Evolutionary conservation across 352 stramenopile species (phyloP), one percentile per base, ranked within the genome.

Genomic region (Phytopythium delawarense): DNA sequence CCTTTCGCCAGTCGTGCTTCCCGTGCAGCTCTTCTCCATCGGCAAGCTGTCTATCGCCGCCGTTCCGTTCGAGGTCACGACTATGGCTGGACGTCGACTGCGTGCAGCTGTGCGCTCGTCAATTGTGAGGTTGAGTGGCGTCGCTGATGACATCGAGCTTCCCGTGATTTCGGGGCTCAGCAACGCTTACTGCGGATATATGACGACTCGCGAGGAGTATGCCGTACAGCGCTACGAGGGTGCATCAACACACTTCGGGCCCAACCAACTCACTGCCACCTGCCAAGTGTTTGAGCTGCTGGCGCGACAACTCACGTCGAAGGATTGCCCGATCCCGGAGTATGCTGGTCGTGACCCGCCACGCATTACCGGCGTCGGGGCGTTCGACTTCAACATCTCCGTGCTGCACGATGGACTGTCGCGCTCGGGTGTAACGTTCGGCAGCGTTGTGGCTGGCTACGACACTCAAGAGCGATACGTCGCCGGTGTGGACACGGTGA

Each of bases 241-340:
- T n/a, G 87, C 88, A 15, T 96, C 85, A 21, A 96, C 87, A 32
- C 85, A 95, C 63, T 96, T 96, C 46, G 88, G 88, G 7, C 87
- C 87, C 0, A 96, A 96, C 51, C 87, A 96, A 61, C 72, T 96
- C 18, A 71, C 72, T 30, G 88, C 84, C 15, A 90, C 84, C 11
- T 79, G 84, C 34, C 84, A 96, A 61, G 79, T 94, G 62, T 92
- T 96, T 63, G 80, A 92, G 30, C 71, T 78, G 8, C 72, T 96
- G 13, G 71, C 78, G 3, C 57, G 69, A 15, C 62, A 55, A 34
- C 76, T 70, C 18, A n/a, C 34, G 11, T 23, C 25, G 28, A 7
- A 7, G 18, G 23, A 50, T 5, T 39, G 21, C 12, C 51, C 16
- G n/a, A 59, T 61, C 15, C 42, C 51, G 35, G 42, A 34, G 18